These are phyloP conservation scores for Excoecaria agallocha DNA, from an alignment of 345 rosid species.

Conservation along the genomic window DNA sequence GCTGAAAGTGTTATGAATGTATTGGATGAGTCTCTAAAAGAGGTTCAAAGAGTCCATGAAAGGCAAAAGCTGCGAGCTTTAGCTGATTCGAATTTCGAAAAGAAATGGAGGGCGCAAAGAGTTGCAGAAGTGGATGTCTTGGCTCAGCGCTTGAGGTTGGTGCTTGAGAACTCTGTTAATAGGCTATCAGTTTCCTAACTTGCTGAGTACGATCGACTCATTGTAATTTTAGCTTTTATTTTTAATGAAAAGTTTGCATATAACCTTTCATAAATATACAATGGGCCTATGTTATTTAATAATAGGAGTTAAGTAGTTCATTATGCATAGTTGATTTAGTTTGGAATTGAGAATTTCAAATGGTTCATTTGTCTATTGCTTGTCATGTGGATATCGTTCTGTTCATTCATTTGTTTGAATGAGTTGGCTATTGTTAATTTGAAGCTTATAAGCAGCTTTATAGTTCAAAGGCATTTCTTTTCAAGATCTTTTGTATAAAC, in stretches of 20 bases:
- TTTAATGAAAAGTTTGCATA: conserved; percentile 1
- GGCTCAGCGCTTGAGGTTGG: conserved; percentile 38
- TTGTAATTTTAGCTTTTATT: background rate
- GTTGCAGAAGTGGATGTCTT: conserved; percentile 37
- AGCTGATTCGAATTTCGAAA: conserved; percentile 17
- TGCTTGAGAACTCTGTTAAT: conserved; percentile 31
- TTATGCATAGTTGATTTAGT: background rate
- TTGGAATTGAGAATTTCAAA: too few species aligned
- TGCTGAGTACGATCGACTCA: background rate
- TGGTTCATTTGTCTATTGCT: too few species aligned
- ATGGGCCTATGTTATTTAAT: background rate
- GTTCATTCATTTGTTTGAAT: too few species aligned
- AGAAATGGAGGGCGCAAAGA: conserved; percentile 32
- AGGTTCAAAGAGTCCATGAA: conserved; percentile 15
- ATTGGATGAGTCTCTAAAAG: conserved; percentile 36
- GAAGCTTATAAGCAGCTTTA: too few species aligned
- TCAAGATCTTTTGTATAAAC: too few species aligned
- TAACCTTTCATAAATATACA: background rate
- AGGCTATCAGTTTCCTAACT: conserved; percentile 3
- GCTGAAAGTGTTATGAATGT: conserved; percentile 31
- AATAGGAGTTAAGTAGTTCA: too few species aligned
- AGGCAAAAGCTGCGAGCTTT: conserved; percentile 11
- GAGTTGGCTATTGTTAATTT: too few species aligned
- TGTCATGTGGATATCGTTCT: too few species aligned
- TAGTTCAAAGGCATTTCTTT: too few species aligned